Evolutionary conservation across 2,329 filamentous ascomycete genomes (phyloP), one percentile per base, ranked within the genome.

Genomic region (Verticillium albo-atrum): DNA sequence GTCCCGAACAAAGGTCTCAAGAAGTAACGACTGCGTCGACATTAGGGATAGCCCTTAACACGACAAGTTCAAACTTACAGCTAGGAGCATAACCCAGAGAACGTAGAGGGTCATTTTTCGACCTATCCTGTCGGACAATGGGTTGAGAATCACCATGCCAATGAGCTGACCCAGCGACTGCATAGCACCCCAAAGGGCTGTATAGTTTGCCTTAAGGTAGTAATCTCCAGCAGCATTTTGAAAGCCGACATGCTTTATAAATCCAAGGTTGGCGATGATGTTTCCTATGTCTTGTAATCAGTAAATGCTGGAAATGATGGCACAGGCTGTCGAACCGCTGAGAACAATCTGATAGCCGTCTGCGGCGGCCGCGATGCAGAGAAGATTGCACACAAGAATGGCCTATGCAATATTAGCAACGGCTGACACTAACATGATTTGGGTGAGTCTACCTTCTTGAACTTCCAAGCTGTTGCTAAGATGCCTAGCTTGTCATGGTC

Each of bases 91-190:
- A 7, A 66, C 59, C 71, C 70, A 73, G 55, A 68, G 64, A 14
- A 64, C 65, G 12, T 69, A 68, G 64, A 74, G 68, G 26, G 71
- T 64, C 1, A 63, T 59, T 58, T 74, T 73, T n/a, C 71, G 66
- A 15, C 72, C 72, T 35, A 69, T 67, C 17, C 61, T 58, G 28
- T 64, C 65, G 0, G 71, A 71, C 1, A 68, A 20, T 35, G 68
- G 68, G 28, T 60, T 57, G 12, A 72, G 57, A 6, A 62, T 66
- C 10, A 71, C 65, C 64, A 75, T 75, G 23, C 74, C 75, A 52
- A 78, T 62, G 6, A 74, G 69, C 58, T 77, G 75, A 20, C 75
- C 75, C 2, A 74, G 68, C 1, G 72, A 74, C 63, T 74, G 72
- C 34, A 76, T 73, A 14, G 73, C 72, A 32, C 74, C 70, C 74